A percentile compares a stretch with the other conserved stretches of the same genome.
These are phyloP conservation scores for cucumber (Cucumis sativus) DNA, from an alignment of 306 rosid genomes.

Conservation along the genomic window Cucumber_9930_V3 NC_026655.2:6180501-6181000, in stretches of 20 bases:
- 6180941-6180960: neutral
- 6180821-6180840: conserved; percentile 60
- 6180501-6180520: neutral
- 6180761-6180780: neutral
- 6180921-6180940: neutral
- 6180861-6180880: conserved; percentile 35
- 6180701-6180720: conserved; percentile 30
- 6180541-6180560: neutral
- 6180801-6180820: conserved; percentile 35
- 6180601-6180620: neutral
- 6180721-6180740: neutral
- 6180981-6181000: neutral
- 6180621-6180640: conserved; percentile 14
- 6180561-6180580: neutral
- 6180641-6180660: conserved; percentile 69
- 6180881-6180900: conserved; percentile 28
- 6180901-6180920: neutral
- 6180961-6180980: neutral
- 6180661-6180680: conserved; percentile 71
- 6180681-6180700: conserved; percentile 54
- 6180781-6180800: neutral
- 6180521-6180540: neutral
- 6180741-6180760: neutral
- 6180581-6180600: neutral
- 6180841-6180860: conserved; percentile 64